Conservation (phyloP, 2,329 filamentous ascomycete genomes). For the Didymella sp. region DNA sequence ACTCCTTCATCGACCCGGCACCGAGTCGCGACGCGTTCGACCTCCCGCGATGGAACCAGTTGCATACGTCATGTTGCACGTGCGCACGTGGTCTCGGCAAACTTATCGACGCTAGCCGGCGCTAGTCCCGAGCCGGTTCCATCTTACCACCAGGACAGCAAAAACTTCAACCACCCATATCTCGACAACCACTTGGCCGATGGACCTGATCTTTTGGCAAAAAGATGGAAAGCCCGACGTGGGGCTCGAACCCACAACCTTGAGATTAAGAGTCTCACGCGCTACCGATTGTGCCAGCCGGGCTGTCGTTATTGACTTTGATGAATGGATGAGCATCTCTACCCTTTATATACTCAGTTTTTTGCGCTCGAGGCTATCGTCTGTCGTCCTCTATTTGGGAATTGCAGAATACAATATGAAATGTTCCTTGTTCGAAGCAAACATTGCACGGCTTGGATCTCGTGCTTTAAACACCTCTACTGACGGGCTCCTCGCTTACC, state of each 20-base stretch:
- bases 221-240: constrained; percentile 9
- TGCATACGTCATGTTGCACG: not conserved
- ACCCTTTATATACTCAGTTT: not conserved
- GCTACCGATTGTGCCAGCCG: constrained; percentile 18
- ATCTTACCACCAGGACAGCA: not conserved
- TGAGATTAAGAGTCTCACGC: constrained; percentile 19
- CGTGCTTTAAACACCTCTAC: too few species aligned
- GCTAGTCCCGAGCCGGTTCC: not conserved
- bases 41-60: too few species aligned
- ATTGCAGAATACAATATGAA: not conserved
- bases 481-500: not conserved
- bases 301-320: not conserved
- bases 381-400: not conserved
- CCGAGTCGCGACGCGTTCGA: not conserved
- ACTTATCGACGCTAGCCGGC: too few species aligned
- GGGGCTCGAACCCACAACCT: constrained; percentile 17
- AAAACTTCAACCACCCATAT: not conserved
- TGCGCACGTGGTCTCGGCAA: not conserved
- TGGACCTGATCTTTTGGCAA: not conserved
- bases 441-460: not conserved
- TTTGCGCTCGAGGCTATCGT: not conserved
- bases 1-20: too few species aligned
- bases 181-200: not conserved
- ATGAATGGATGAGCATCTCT: not conserved
- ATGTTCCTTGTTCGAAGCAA: not conserved